These are phyloP conservation scores for Aspergillus oerlinghausenensis DNA, from an alignment of 2,329 filamentous ascomycete genomes.

Conservation along the genomic window DNA sequence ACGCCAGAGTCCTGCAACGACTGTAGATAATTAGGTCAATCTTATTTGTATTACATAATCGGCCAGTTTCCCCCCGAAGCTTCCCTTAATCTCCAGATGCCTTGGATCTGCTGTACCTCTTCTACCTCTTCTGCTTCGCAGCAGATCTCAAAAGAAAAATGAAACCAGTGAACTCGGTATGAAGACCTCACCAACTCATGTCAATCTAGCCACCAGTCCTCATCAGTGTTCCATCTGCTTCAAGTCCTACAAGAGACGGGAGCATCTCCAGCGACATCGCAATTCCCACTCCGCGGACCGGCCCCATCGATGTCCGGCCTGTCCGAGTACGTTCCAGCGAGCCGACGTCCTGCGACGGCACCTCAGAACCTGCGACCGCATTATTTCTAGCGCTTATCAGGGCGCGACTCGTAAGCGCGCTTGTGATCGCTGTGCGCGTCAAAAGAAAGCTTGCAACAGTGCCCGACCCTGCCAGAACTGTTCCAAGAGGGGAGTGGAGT, in stretches of 20 bases:
- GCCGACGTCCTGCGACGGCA: constrained; percentile 38
- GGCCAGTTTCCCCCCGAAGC: background rate
- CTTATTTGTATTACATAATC: background rate
- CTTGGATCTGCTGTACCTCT: background rate
- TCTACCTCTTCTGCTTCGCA: background rate
- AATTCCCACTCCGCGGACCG: constrained; percentile 30
- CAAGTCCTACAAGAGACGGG: constrained; percentile 35
- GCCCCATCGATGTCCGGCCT: constrained; percentile 29
- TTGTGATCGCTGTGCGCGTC: constrained; percentile 33
- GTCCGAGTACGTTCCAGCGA: constrained; percentile 32
- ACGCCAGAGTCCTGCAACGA: too few species aligned
- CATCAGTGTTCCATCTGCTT: constrained; percentile 29
- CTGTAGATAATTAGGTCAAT: too few species aligned
- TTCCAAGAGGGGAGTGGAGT: constrained; percentile 16
- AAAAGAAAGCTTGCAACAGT: constrained; percentile 33
- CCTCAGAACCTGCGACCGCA: constrained; percentile 28
- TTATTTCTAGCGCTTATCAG: background rate
- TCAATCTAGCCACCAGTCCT: background rate
- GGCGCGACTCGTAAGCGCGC: constrained; percentile 23
- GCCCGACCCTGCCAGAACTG: constrained; percentile 29
- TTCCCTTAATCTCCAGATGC: background rate
- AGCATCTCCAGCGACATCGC: constrained; percentile 35
- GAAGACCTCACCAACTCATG: background rate
- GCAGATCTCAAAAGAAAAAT: background rate
- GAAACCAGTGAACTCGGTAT: background rate